Percentiles rank a stretch among this genome's conserved stretches.
phyloP scores from a whole-genome alignment of 305 asterid genomes.

The Fraxinus albicans region DNA sequence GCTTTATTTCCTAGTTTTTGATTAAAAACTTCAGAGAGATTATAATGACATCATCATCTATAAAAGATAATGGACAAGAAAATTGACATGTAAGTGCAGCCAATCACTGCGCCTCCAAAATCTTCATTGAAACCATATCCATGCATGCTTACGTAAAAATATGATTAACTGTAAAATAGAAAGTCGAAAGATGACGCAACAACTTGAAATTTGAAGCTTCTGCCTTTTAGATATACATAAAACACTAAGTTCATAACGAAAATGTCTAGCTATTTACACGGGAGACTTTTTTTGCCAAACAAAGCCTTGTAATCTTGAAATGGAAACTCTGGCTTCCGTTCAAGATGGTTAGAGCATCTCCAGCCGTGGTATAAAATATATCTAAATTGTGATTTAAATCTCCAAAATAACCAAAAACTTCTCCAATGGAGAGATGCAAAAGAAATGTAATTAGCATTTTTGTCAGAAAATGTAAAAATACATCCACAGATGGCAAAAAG shows the following conservation, averaged over 20 bases:
- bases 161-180: slow-evolving; percentile 19
- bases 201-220: slow-evolving; percentile 13
- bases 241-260: not conserved
- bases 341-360: not conserved
- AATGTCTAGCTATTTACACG: not conserved
- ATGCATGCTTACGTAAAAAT: not conserved
- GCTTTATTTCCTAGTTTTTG: not conserved
- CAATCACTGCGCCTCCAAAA: not conserved
- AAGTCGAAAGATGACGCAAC: not conserved
- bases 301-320: not conserved
- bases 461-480: no score
- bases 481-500: no score
- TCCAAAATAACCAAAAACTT: no score
- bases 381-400: no score
- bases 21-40: not conserved
- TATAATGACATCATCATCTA: not conserved
- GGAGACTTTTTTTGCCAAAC: not conserved
- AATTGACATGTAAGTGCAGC: not conserved
- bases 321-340: not conserved
- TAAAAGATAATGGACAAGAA: not conserved
- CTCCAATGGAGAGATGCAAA: no score
- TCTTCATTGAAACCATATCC: not conserved
- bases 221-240: not conserved
- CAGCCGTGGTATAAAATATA: no score
- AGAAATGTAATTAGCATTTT: no score